phyloP scores from a whole-genome alignment of 768 basidiomycete species.

The Russula lepida region DNA sequence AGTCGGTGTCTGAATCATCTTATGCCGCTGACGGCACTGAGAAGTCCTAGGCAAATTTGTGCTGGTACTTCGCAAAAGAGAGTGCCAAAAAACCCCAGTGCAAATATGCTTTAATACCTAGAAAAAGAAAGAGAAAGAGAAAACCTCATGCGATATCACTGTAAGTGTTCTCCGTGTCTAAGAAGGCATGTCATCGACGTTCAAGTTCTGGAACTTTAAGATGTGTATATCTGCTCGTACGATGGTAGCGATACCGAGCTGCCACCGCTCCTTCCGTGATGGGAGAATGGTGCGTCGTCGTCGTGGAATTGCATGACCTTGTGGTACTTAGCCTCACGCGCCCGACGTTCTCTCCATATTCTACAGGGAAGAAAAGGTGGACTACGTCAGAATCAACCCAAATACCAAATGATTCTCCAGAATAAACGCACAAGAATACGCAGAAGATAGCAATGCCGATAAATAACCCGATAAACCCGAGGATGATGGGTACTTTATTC shows the following conservation, averaged over 20 bases:
- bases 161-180: no score
- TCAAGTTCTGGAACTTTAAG: no score
- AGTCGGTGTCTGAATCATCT: no score
- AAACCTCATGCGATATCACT: neutral
- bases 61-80: no score
- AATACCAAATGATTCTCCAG: neutral
- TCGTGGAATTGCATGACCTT: neutral
- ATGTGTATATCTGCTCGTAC: no score
- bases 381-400: neutral
- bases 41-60: no score
- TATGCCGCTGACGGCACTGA: no score
- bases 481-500: conserved; percentile 42
- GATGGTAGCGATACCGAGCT: no score
- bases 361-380: neutral
- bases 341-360: conserved; percentile 13
- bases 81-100: no score
- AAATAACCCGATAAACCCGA: conserved; percentile 37
- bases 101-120: no score
- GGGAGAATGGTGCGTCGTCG: neutral
- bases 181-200: no score
- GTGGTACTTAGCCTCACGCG: neutral
- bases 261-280: no score
- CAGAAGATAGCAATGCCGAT: conserved; percentile 34
- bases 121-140: neutral
- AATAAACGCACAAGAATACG: conserved; percentile 28